Base-by-base conservation (phyloP, 208 protist species). In the Tritrichomonas foetus region DNA sequence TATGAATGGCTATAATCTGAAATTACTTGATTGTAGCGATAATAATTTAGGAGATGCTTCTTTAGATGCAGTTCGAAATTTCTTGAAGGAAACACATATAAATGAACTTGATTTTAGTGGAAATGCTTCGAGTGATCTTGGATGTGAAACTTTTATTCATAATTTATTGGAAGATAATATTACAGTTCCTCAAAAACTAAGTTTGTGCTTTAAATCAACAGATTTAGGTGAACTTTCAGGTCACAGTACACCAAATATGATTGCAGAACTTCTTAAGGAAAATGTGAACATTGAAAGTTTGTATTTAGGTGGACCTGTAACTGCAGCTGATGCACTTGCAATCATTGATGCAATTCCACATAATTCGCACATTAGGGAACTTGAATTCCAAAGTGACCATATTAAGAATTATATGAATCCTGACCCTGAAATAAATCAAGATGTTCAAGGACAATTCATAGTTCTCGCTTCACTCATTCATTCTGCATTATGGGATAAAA, bases 371-470 rank as follows among this genome's bases (percentile, higher is more conserved):
- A 53, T 89, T 36, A 20, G 25, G 8, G 47, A 57, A 27, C 5
- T 89, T 0, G 44, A 44, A 39, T 53, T 89, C 16, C n/a, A 89
- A 57, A 89, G 41, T 33, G 41, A 53, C 30, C 25, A 44, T 25
- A 57, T 47, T 39, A 25, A 89, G 44, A 49, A 89, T 53, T 89
- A 89, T 89, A 53, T 27, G 5, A 57, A 27, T 39, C 78, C 78
- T 36, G 78, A 89, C 39, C 78, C 78, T 33, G n/a, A 25, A 89
- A 53, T 89, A 39, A 36, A 89, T 36, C 47, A 49, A 89, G 78
- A 89, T 39, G 47, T 89, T 0, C 41, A 53, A 11, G 0, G 11
- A 39, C 3, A 3, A 22, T 89, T 53, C 47, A 11, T 3, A 33
- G 41, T 57, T 61, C 3, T 30, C 9, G 44, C 13, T 11, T 33